Conservation (phyloP, 805 yeast genomes). For the Ogataea nonfermentans region DNA sequence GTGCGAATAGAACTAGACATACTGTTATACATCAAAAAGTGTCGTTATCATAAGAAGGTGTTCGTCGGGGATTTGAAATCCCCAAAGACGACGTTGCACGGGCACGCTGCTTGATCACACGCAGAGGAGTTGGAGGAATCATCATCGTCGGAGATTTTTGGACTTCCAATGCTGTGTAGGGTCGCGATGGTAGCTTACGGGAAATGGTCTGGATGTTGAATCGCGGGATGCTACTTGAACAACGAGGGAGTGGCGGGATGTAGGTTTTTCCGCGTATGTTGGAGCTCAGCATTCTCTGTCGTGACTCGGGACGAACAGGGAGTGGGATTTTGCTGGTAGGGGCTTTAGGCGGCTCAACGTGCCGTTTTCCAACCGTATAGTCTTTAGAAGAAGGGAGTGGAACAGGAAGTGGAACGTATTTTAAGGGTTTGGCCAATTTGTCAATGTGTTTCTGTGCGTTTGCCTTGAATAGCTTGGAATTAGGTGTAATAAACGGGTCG, state of each 20-base stretch:
- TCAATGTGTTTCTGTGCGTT: slow-evolving; percentile 13
- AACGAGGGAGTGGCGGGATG: not conserved
- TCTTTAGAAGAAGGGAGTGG: slow-evolving; percentile 23
- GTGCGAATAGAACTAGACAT: not conserved
- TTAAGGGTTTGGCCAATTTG: slow-evolving; percentile 12
- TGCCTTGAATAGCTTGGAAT: slow-evolving; percentile 16
- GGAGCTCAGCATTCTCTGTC: slow-evolving; percentile 22
- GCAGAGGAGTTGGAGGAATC: slow-evolving; percentile 23
- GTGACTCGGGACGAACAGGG: slow-evolving; percentile 28
- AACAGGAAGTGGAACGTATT: slow-evolving; percentile 30
- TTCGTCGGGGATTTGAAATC: slow-evolving; percentile 6
- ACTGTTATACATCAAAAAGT: slow-evolving; percentile 9
- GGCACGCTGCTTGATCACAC: slow-evolving; percentile 20
- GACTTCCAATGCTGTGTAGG: slow-evolving; percentile 2
- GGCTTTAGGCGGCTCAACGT: slow-evolving; percentile 1
- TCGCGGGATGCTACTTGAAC: slow-evolving; percentile 9
- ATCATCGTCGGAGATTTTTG: slow-evolving; percentile 12
- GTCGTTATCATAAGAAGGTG: slow-evolving; percentile 33
- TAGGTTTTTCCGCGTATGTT: slow-evolving; percentile 1
- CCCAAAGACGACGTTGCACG: slow-evolving; percentile 26
- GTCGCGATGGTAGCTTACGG: not conserved
- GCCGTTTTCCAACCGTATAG: not conserved
- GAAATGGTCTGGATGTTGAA: slow-evolving; percentile 2
- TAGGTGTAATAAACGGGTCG: slow-evolving; percentile 35
- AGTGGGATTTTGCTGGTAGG: slow-evolving; percentile 25